Evolutionary conservation across 371 early-diverging fungal species (phyloP).

Genomic region (Actinomortierella wolfii): DNA sequence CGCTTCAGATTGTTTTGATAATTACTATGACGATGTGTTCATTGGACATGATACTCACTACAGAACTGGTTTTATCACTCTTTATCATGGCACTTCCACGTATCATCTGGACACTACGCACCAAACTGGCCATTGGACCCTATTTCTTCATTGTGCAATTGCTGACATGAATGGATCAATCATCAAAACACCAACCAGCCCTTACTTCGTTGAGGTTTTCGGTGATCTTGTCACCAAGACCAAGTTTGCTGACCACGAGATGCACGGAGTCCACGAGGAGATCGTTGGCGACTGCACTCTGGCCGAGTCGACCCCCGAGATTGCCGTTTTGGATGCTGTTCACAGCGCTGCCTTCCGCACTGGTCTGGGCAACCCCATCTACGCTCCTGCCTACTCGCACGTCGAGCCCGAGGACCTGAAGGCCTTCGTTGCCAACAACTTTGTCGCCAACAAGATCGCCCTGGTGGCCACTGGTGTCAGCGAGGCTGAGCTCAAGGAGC

Average conservation of each 20-base stretch:
- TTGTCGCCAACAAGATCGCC: constrained; percentile 76
- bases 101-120: not conserved
- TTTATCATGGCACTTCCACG: not conserved
- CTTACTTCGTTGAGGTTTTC: constrained; percentile 87
- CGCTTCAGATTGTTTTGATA: constrained; percentile 1
- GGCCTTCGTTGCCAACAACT: constrained; percentile 72
- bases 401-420: constrained; percentile 67
- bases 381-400: constrained; percentile 68
- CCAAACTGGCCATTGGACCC: not conserved
- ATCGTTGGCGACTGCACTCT: constrained; percentile 73
- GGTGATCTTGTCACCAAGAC: constrained; percentile 78
- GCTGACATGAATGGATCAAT: too few species aligned
- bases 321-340: constrained; percentile 76
- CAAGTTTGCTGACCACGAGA: constrained; percentile 88
- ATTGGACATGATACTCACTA: not conserved
- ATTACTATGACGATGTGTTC: constrained; percentile 8
- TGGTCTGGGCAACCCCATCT: constrained; percentile 95
- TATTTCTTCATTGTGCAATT: not conserved
- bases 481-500: constrained; percentile 65
- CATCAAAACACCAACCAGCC: too few species aligned
- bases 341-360: constrained; percentile 92
- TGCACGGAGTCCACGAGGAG: constrained; percentile 70
- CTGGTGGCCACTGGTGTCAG: constrained; percentile 88
- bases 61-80: not conserved
- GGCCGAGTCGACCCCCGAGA: constrained; percentile 70